Evolutionary conservation across 176 grass and related monocot genomes (phyloP), one percentile per base, ranked within the genome.

Genomic region (Ananas comosus): DNA sequence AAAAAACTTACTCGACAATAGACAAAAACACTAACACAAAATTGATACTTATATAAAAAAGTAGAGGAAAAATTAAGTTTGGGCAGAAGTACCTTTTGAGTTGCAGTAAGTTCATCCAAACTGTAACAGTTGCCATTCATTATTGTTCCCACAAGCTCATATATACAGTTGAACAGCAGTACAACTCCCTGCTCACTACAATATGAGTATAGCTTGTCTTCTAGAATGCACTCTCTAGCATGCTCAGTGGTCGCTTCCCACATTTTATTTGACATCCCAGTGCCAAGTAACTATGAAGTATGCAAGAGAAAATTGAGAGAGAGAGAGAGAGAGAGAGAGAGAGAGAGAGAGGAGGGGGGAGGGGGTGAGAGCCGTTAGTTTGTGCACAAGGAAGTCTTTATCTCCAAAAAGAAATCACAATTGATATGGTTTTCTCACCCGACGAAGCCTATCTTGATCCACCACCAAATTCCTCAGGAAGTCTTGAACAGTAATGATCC

Each of bases 241-340:
- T 92, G 89, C 56, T 85, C 85, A 57, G 85, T 77, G 23, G 85
- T 88, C 10, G 89, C 79, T 1, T 88, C 85, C 89, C 89, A 92
- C 89, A 92, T 92, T 73, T 88, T 92, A 77, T 92, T 92, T 28
- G 89, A 92, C 89, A 92, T 92, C 1, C 89, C 89, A 63, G 66
- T 83, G 10, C 89, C 89, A 14, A 92, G 89, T 68, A 88, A 78
- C 89, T 92, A 69, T 17, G 50, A 47, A 68, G 5, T 16, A 64
- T 22, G 8, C n/a, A 9, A n/a, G 21, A 13, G 28, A 49, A 51
- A 48, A 72, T 58, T 71, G 2, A 67, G 28, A 12, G 2, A 18
- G 18, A 19, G 19, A 13, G n/a, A 25, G 64, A 12, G 16, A 70
- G n/a, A n/a, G n/a, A n/a, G 2, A 67, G 28, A 12, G 2, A 18